These are phyloP conservation scores for Psilocybe cubensis DNA, from an alignment of 768 basidiomycete genomes.

Conservation along the genomic window DNA sequence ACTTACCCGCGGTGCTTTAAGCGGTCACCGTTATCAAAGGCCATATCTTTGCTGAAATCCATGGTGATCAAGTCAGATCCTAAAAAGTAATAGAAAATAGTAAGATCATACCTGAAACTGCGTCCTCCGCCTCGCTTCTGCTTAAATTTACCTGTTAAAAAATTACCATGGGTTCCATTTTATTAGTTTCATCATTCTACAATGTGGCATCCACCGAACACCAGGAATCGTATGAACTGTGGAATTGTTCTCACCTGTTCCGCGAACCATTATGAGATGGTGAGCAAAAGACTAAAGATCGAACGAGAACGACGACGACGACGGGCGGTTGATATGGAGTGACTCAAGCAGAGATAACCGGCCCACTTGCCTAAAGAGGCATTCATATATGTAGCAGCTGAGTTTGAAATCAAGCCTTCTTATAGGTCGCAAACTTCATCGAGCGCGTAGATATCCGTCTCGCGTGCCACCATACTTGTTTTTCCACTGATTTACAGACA, in stretches of 20 bases:
- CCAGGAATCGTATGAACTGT: not conserved
- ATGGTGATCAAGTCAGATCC: constrained; percentile 4
- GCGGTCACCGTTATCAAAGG: constrained; percentile 45
- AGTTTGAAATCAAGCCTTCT: constrained; percentile 24
- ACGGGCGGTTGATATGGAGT: constrained; percentile 2
- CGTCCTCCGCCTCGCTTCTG: constrained; percentile 88
- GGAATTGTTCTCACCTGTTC: constrained; percentile 40
- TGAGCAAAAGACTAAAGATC: constrained; percentile 12
- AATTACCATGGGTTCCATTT: not conserved
- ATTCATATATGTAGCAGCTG: constrained; percentile 21
- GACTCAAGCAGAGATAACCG: constrained; percentile 19
- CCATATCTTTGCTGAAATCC: constrained; percentile 58
- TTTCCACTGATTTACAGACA: too few relatives aligned
- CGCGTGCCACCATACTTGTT: too few relatives aligned
- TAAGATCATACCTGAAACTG: constrained; percentile 64
- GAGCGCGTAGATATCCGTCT: too few relatives aligned
- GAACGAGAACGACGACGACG: not conserved
- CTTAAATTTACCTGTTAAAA: constrained; percentile 73
- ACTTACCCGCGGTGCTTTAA: constrained; percentile 48
- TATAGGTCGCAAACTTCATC: too few relatives aligned
- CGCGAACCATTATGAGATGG: constrained; percentile 48
- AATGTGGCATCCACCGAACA: not conserved
- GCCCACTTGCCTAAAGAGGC: constrained; percentile 2
- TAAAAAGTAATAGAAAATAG: constrained; percentile 9
- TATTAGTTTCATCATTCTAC: too few relatives aligned